Percentiles rank a stretch among this genome's conserved stretches.
Conservation (phyloP, 2,329 filamentous ascomycete species). For the Claviceps arundinis region DNA sequence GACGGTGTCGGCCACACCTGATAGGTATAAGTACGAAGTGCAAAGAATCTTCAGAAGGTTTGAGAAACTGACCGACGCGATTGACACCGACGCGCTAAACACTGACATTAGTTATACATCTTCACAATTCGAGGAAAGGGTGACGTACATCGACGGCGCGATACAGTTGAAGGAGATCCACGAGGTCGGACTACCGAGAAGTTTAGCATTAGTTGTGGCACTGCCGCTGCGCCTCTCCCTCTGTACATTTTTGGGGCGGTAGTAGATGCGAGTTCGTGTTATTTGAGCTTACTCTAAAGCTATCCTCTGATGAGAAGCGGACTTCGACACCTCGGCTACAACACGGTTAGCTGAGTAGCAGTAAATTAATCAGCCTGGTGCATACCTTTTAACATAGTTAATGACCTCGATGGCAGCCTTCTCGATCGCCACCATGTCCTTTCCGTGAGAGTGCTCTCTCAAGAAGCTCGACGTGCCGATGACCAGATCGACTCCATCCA, state of each 20-base stretch:
- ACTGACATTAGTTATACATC: not conserved
- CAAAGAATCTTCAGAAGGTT: no score
- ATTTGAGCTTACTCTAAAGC: conserved; percentile 43
- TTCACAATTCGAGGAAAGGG: not conserved
- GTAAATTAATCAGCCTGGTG: not conserved
- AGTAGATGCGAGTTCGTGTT: not conserved
- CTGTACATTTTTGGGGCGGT: not conserved
- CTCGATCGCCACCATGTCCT: conserved; percentile 67
- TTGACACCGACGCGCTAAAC: not conserved
- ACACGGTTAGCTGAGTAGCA: not conserved
- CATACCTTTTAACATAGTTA: conserved; percentile 8
- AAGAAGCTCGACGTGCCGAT: conserved; percentile 77
- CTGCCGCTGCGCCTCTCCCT: not conserved
- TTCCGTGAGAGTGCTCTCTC: conserved; percentile 76
- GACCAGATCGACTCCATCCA: conserved; percentile 32
- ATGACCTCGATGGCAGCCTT: conserved; percentile 40
- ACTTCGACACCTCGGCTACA: conserved; percentile 4
- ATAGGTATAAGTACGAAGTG: not conserved
- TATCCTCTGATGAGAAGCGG: conserved; percentile 54
- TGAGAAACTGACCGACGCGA: not conserved
- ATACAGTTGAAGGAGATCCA: conserved; percentile 66
- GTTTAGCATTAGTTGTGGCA: not conserved
- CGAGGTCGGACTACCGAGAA: conserved; percentile 36
- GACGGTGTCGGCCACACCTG: conserved; percentile 77
- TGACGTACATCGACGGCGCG: conserved; percentile 51